Conservation (phyloP, 2,329 filamentous ascomycete genomes). For the Pestalotiopsis sp. region DNA sequence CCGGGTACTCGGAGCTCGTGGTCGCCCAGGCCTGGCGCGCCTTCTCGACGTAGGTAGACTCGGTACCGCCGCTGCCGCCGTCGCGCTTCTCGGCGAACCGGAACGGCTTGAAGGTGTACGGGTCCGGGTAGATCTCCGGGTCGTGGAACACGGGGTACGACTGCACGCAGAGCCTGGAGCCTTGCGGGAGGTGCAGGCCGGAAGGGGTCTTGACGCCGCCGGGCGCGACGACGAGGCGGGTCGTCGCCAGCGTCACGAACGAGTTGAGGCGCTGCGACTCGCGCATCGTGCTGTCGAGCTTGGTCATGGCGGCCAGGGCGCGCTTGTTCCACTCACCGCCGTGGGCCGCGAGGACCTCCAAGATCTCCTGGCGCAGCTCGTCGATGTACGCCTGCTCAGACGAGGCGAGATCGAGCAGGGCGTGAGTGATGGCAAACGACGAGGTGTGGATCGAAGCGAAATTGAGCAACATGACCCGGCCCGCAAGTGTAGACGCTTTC, state of each 20-base stretch:
- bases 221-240: constrained; percentile 22
- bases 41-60: constrained; percentile 17
- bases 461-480: constrained; percentile 33
- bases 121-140: constrained; percentile 48
- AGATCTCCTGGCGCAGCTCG: constrained; percentile 45
- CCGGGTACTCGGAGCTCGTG: constrained; percentile 30
- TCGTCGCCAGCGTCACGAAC: constrained; percentile 26
- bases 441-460: constrained; percentile 43
- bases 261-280: constrained; percentile 40
- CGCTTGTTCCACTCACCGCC: constrained; percentile 33
- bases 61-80: background rate
- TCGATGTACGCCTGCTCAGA: constrained; percentile 38
- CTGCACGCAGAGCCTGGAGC: constrained; percentile 29
- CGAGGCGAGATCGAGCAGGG: constrained; percentile 44
- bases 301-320: constrained; percentile 34
- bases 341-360: constrained; percentile 27
- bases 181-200: constrained; percentile 33
- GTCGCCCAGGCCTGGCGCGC: constrained; percentile 28
- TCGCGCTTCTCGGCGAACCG: constrained; percentile 22
- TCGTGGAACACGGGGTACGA: constrained; percentile 35
- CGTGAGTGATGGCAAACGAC: constrained; percentile 28
- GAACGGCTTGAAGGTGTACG: constrained; percentile 30
- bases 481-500: constrained; percentile 24
- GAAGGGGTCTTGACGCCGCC: constrained; percentile 34
- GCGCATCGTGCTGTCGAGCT: constrained; percentile 42